Conservation (phyloP, 805 yeast genomes). For the Naumovozyma castellii region DNA sequence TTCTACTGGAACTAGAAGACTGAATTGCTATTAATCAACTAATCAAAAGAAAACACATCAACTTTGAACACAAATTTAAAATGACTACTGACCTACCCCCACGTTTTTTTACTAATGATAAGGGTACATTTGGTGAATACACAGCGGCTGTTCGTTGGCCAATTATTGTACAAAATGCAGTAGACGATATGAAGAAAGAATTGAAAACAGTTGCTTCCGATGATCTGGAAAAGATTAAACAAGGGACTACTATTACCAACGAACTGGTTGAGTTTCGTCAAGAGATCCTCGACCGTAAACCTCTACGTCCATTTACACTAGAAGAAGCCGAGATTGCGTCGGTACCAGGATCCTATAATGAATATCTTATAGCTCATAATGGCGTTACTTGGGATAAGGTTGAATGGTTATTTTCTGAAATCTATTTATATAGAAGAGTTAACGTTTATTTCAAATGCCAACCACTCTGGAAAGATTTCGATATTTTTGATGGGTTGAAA, state of each 20-base stretch:
- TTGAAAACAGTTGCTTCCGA: conserved; percentile 18
- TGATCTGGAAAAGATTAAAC: conserved; percentile 27
- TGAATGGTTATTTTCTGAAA: conserved; percentile 86
- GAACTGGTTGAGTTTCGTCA: conserved; percentile 37
- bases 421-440: conserved; percentile 67
- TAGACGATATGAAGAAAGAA: conserved; percentile 44
- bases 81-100: conserved; percentile 16
- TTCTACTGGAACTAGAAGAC: too few relatives aligned
- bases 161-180: conserved; percentile 56
- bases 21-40: too few relatives aligned
- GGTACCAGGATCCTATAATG: conserved; percentile 52
- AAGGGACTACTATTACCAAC: conserved; percentile 39
- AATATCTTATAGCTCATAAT: conserved; percentile 28
- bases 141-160: conserved; percentile 87
- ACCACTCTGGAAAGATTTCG: conserved; percentile 42
- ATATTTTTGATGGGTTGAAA: conserved; percentile 65
- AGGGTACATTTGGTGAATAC: conserved; percentile 68
- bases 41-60: too few relatives aligned
- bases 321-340: conserved; percentile 29
- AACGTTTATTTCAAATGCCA: conserved; percentile 36
- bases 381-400: conserved; percentile 65
- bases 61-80: background rate
- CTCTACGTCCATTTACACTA: conserved; percentile 38
- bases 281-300: conserved; percentile 36
- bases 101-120: conserved; percentile 55